Evolutionary conservation across 2,329 filamentous ascomycete species (phyloP).

Genomic region (Teratosphaeria zuluensis): DNA sequence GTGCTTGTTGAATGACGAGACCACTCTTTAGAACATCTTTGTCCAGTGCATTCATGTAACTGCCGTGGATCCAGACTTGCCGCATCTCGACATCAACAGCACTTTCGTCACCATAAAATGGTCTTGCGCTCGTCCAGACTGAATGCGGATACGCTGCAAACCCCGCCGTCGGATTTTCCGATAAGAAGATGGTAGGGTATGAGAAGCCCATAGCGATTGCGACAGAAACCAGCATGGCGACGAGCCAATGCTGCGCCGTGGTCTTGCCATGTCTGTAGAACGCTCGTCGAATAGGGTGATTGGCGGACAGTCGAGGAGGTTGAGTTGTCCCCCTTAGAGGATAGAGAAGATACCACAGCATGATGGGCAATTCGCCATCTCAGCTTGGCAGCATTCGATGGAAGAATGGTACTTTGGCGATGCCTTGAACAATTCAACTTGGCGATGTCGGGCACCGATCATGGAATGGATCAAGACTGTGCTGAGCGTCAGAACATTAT

Average conservation of each 20-base stretch:
- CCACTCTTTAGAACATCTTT: conserved; percentile 55
- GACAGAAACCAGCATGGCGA: conserved; percentile 65
- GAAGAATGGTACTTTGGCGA: background rate
- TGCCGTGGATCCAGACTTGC: conserved; percentile 71
- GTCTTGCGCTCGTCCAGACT: conserved; percentile 55
- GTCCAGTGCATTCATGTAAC: conserved; percentile 67
- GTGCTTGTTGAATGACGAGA: conserved; percentile 58
- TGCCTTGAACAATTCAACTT: background rate
- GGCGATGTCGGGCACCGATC: background rate
- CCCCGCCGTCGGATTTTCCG: conserved; percentile 60
- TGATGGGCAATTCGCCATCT: conserved; percentile 7
- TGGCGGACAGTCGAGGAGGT: conserved; percentile 54
- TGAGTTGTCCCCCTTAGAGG: conserved; percentile 69
- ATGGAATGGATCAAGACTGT: background rate
- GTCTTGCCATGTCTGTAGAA: conserved; percentile 62
- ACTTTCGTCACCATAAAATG: conserved; percentile 26
- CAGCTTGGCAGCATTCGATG: background rate
- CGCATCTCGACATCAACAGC: conserved; percentile 69
- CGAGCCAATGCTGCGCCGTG: conserved; percentile 63
- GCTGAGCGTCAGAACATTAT: background rate
- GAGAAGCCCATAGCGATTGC: conserved; percentile 59
- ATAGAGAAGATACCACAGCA: conserved; percentile 50
- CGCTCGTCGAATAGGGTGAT: conserved; percentile 54
- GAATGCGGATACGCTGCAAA: conserved; percentile 65
- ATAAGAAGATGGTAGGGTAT: conserved; percentile 67